Conservation (phyloP, 2,329 filamentous ascomycete species). For the Colletotrichum higginsianum region DNA sequence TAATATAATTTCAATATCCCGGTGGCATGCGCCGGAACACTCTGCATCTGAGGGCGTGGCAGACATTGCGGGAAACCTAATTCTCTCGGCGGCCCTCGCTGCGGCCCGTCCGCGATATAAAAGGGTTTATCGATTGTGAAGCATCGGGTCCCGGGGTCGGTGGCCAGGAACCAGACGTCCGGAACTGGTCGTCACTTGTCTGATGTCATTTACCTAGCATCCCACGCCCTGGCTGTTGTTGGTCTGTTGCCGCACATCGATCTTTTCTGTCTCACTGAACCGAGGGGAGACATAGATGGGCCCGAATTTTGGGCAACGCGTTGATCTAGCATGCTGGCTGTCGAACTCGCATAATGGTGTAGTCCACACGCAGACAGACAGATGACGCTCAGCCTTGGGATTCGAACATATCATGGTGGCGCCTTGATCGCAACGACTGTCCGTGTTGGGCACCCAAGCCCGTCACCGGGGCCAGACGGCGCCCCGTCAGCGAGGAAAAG, state of each 20-base stretch:
- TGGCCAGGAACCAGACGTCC: slow-evolving; percentile 14
- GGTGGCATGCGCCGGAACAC: background rate
- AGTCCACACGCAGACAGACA: background rate
- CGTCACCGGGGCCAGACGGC: slow-evolving; percentile 3
- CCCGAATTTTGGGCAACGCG: background rate
- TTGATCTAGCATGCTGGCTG: background rate
- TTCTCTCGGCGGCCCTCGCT: background rate
- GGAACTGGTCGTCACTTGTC: slow-evolving; percentile 4
- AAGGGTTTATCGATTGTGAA: slow-evolving; percentile 6
- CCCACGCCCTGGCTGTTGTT: background rate
- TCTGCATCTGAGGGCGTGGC: background rate
- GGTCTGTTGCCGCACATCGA: slow-evolving; percentile 18
- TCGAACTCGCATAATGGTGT: background rate
- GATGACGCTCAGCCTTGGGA: background rate
- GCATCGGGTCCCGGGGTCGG: slow-evolving; percentile 18
- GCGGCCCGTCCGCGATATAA: slow-evolving; percentile 22
- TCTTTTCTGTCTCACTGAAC: slow-evolving; percentile 7
- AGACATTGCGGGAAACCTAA: background rate
- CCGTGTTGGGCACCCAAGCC: background rate
- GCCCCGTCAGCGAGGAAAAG: slow-evolving; percentile 24
- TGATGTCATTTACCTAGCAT: slow-evolving; percentile 16
- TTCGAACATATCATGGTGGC: slow-evolving; percentile 1
- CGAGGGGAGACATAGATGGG: background rate
- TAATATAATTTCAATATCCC: background rate
- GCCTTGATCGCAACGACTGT: slow-evolving; percentile 2